Percentiles rank a stretch among this genome's conserved stretches.
These are phyloP conservation scores for Alliaria petiolata DNA, from an alignment of 345 rosid species.

Conservation along the genomic window DNA sequence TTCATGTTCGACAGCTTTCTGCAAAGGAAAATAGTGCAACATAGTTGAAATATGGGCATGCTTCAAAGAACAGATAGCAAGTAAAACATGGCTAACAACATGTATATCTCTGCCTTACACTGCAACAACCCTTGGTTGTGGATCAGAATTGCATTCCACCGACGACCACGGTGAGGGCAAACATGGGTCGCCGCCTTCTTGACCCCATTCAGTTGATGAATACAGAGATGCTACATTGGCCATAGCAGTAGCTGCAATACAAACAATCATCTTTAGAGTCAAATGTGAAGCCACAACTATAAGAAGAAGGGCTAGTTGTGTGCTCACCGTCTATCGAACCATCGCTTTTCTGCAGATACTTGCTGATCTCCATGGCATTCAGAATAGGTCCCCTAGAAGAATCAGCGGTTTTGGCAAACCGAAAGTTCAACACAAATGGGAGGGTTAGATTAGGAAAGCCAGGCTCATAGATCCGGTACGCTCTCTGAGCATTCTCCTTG, in stretches of 20 bases:
- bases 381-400: conserved; percentile 87
- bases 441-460: conserved; percentile 72
- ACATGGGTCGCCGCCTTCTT: conserved; percentile 98
- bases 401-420: conserved; percentile 73
- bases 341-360: conserved; percentile 61
- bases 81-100: too few relatives aligned
- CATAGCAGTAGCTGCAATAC: conserved; percentile 58
- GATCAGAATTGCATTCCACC: conserved; percentile 72
- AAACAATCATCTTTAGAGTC: conserved; percentile 16
- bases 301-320: not conserved
- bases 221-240: conserved; percentile 46
- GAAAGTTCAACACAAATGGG: conserved; percentile 83
- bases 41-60: not conserved
- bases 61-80: conserved; percentile 17
- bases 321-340: conserved; percentile 80
- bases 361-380: conserved; percentile 91
- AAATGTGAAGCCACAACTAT: not conserved
- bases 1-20: conserved; percentile 75
- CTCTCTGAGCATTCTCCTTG: conserved; percentile 85
- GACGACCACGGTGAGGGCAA: conserved; percentile 93
- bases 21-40: not conserved
- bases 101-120: conserved; percentile 64
- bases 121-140: conserved; percentile 54
- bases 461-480: conserved; percentile 74
- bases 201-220: conserved; percentile 71